Evolutionary conservation across 768 basidiomycete genomes (phyloP).

Genomic region (Tricholoma terreum): DNA sequence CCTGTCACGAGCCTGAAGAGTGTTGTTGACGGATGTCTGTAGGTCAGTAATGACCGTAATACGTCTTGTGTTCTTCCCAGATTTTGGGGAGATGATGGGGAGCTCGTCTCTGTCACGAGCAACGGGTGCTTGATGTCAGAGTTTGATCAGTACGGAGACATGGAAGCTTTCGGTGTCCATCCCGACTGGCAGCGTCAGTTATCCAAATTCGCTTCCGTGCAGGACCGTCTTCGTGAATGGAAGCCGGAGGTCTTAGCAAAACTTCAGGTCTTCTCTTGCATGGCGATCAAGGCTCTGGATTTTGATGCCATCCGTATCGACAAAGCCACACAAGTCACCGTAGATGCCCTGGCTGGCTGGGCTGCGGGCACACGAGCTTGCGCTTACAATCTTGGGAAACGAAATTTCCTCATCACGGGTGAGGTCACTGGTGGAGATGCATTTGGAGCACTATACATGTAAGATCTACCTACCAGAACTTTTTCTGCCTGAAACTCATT

Average conservation of each 20-base stretch:
- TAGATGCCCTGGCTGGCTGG: conserved; percentile 79
- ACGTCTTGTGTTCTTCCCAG: conserved; percentile 68
- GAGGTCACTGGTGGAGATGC: conserved; percentile 94
- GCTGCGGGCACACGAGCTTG: conserved; percentile 69
- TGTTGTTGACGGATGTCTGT: conserved; percentile 3
- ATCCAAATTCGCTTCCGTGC: conserved; percentile 93
- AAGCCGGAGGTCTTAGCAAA: conserved; percentile 73
- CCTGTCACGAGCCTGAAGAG: background rate
- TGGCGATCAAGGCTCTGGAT: conserved; percentile 85
- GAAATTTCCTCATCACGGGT: conserved; percentile 87
- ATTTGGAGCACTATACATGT: conserved; percentile 86
- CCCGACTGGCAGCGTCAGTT: conserved; percentile 93
- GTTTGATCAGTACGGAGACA: conserved; percentile 95
- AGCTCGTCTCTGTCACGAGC: conserved; percentile 49
- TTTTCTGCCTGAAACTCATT: background rate
- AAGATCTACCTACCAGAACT: conserved; percentile 23
- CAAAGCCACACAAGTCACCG: conserved; percentile 89
- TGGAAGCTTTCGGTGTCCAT: conserved; percentile 97
- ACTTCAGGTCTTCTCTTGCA: conserved; percentile 76
- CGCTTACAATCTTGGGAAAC: conserved; percentile 68
- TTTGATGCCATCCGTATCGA: conserved; percentile 95
- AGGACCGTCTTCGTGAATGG: conserved; percentile 96
- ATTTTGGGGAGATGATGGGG: conserved; percentile 80
- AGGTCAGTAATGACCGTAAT: conserved; percentile 73
- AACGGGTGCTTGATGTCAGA: conserved; percentile 79